Conservation (phyloP, 345 rosid genomes). For the Lenwebbia sp. region DNA sequence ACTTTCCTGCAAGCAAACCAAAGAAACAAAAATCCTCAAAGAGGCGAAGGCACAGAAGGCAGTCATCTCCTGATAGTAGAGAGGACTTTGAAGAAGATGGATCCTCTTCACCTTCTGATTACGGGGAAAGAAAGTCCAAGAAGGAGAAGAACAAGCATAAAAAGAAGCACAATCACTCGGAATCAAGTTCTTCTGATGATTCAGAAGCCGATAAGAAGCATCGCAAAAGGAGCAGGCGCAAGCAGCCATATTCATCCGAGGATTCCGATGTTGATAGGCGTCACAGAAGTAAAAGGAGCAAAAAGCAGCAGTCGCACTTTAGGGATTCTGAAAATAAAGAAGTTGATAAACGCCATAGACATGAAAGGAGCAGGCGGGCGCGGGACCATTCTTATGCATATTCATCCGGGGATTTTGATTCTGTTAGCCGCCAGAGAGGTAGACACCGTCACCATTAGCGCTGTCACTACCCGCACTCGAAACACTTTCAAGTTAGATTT, state of each 20-base stretch:
- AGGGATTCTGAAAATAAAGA: slow-evolving; percentile 25
- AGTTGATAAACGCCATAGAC: slow-evolving; percentile 8
- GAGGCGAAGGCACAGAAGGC: slow-evolving; percentile 34
- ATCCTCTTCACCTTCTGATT: slow-evolving; percentile 24
- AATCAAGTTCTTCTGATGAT: slow-evolving; percentile 21
- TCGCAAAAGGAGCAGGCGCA: slow-evolving; percentile 18
- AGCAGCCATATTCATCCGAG: slow-evolving; percentile 14
- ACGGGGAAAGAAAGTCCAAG: slow-evolving; percentile 22
- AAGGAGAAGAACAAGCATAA: slow-evolving; percentile 25
- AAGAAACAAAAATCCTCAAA: slow-evolving; percentile 34
- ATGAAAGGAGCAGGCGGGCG: slow-evolving; percentile 13
- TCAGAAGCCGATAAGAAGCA: slow-evolving; percentile 16
- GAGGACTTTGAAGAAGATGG: neutral
- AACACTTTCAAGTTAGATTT: neutral
- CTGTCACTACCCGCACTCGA: neutral
- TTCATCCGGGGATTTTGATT: neutral
- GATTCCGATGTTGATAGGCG: slow-evolving; percentile 12
- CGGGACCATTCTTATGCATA: slow-evolving; percentile 2
- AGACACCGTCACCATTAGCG: neutral
- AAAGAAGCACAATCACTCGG: slow-evolving; percentile 26
- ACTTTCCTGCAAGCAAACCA: slow-evolving; percentile 29
- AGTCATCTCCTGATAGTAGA: slow-evolving; percentile 14
- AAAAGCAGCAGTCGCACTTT: slow-evolving; percentile 12
- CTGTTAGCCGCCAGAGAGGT: slow-evolving; percentile 2
- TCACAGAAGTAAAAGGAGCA: slow-evolving; percentile 12